Percentiles rank a stretch among this genome's conserved stretches.
Conservation (phyloP, 345 rosid genomes). For the Combretum micranthum region DNA sequence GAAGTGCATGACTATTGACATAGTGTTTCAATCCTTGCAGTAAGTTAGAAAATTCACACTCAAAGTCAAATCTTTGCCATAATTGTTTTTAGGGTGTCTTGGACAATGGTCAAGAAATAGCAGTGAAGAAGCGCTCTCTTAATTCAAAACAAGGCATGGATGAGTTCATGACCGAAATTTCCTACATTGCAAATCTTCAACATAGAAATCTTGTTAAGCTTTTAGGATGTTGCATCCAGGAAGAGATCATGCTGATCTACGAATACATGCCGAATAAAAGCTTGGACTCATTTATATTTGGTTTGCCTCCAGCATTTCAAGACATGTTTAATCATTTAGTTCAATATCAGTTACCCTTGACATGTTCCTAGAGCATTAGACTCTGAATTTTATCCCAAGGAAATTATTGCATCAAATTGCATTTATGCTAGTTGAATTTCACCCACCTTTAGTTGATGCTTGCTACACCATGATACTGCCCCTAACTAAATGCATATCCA, state of each 20-base stretch:
- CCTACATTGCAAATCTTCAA: constrained; percentile 27
- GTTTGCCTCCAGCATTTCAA: constrained; percentile 10
- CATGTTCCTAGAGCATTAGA: no score
- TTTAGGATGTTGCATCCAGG: constrained; percentile 28
- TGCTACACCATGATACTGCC: constrained; percentile 6
- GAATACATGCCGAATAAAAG: constrained; percentile 48
- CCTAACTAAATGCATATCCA: background rate
- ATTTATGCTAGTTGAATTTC: no score
- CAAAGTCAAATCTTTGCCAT: no score
- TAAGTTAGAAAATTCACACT: no score
- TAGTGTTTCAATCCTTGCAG: no score
- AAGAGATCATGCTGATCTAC: constrained; percentile 31
- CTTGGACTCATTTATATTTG: constrained; percentile 34
- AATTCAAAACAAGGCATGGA: constrained; percentile 10
- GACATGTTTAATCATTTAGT: background rate
- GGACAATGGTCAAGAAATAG: background rate
- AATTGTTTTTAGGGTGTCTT: constrained; percentile 1
- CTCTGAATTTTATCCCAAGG: no score
- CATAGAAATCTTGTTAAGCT: constrained; percentile 38
- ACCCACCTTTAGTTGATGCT: background rate
- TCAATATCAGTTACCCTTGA: no score
- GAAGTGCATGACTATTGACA: no score
- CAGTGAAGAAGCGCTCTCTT: constrained; percentile 14
- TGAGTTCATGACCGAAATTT: constrained; percentile 12
- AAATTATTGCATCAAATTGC: no score